Evolutionary conservation across 2,329 filamentous ascomycete genomes (phyloP).

Genomic region (Westerdykella ornata): DNA sequence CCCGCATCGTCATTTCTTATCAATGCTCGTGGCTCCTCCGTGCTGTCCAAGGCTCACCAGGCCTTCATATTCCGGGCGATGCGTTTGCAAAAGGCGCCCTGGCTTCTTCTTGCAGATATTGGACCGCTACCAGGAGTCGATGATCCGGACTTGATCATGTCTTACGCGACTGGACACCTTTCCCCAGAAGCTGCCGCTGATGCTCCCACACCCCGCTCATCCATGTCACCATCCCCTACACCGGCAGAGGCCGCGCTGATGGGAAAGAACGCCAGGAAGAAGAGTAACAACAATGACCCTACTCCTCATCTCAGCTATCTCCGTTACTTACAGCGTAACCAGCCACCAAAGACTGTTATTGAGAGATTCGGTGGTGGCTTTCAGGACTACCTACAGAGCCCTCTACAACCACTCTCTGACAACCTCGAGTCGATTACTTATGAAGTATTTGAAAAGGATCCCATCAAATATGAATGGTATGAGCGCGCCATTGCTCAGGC

Average conservation of each 20-base stretch:
- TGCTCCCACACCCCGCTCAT: constrained; percentile 24
- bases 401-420: constrained; percentile 87
- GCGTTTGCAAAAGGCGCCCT: constrained; percentile 52
- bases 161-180: constrained; percentile 31
- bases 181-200: constrained; percentile 42
- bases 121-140: constrained; percentile 49
- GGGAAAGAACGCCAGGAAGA: constrained; percentile 36
- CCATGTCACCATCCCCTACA: constrained; percentile 47
- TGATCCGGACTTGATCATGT: constrained; percentile 34
- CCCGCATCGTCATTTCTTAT: constrained; percentile 50
- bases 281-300: constrained; percentile 47
- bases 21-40: constrained; percentile 54
- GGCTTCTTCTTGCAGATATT: constrained; percentile 55
- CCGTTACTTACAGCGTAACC: constrained; percentile 73
- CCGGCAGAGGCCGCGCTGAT: constrained; percentile 57
- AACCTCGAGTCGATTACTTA: constrained; percentile 97
- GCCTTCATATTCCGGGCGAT: constrained; percentile 51
- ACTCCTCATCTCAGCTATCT: constrained; percentile 72
- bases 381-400: constrained; percentile 94
- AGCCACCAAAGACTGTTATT: constrained; percentile 58
- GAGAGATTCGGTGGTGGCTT: constrained; percentile 65
- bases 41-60: constrained; percentile 54
- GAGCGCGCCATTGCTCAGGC: constrained; percentile 77
- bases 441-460: constrained; percentile 97
- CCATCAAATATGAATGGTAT: constrained; percentile 96